A percentile compares a stretch with the other conserved stretches of the same genome.
phyloP scores from a whole-genome alignment of 495 filamentous ascomycete genomes.

The Neurospora cerealis region DNA sequence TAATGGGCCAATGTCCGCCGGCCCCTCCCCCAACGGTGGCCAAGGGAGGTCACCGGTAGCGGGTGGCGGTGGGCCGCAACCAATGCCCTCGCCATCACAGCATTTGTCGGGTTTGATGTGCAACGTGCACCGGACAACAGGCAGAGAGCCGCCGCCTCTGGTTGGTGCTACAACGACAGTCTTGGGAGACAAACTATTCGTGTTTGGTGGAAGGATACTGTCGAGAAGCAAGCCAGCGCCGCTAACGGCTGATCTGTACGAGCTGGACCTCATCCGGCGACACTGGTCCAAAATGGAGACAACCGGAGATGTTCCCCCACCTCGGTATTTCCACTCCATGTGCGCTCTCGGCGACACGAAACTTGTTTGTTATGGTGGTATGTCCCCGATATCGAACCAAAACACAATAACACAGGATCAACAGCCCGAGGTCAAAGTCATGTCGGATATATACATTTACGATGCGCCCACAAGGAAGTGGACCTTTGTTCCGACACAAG shows the following conservation, averaged over 20 bases:
- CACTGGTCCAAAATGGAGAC: slow-evolving; percentile 90
- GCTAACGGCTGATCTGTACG: slow-evolving; percentile 81
- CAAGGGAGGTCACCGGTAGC: slow-evolving; percentile 33
- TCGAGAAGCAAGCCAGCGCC: slow-evolving; percentile 68
- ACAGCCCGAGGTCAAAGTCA: slow-evolving; percentile 85
- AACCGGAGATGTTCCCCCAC: slow-evolving; percentile 73
- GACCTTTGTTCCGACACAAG: slow-evolving; percentile 70
- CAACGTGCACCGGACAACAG: slow-evolving; percentile 85
- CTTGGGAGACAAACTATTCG: slow-evolving; percentile 86
- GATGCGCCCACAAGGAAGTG: slow-evolving; percentile 79
- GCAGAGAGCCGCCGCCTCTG: slow-evolving; percentile 77
- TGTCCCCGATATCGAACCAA: slow-evolving; percentile 67
- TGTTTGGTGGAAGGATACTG: slow-evolving; percentile 85
- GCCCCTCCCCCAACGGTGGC: slow-evolving; percentile 30
- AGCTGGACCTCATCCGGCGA: slow-evolving; percentile 79
- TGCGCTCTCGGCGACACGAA: slow-evolving; percentile 91
- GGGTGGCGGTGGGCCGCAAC: slow-evolving; percentile 37
- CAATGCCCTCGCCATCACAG: slow-evolving; percentile 34
- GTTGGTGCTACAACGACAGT: slow-evolving; percentile 95
- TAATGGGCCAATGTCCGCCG: slow-evolving; percentile 42
- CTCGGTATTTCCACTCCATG: slow-evolving; percentile 93
- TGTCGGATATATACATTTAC: slow-evolving; percentile 96
- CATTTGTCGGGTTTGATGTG: slow-evolving; percentile 83
- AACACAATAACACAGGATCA: slow-evolving; percentile 47
- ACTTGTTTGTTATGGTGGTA: slow-evolving; percentile 94